phyloP scores from a whole-genome alignment of 352 stramenopile genomes.

The Phytophthora tentaculata region DNA sequence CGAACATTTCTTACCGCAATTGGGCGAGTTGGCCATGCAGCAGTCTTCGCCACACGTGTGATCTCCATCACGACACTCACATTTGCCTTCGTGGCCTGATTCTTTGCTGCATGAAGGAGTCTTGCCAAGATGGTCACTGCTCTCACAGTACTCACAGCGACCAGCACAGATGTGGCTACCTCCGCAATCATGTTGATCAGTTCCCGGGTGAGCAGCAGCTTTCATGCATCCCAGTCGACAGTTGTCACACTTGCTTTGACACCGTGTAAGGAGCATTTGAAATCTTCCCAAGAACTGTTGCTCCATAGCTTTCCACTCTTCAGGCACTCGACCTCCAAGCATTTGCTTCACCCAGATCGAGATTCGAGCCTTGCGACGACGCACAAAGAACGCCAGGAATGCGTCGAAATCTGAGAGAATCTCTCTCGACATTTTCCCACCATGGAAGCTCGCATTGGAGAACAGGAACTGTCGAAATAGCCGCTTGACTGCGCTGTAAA shows the following conservation, averaged over 20 bases:
- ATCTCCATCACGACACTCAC: conserved; percentile 64
- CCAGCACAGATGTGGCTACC: conserved; percentile 53
- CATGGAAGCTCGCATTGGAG: conserved; percentile 1
- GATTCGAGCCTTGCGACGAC: conserved; percentile 59
- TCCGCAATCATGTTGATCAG: conserved; percentile 52
- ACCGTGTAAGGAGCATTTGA: conserved; percentile 62
- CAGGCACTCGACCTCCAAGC: conserved; percentile 44
- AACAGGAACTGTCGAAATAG: conserved; percentile 45
- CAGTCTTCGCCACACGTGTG: conserved; percentile 70
- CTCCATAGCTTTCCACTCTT: conserved; percentile 59
- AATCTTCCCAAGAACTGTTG: conserved; percentile 53
- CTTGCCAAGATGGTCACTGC: conserved; percentile 25
- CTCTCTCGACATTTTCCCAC: conserved; percentile 29
- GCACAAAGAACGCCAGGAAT: conserved; percentile 65
- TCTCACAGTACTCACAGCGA: conserved; percentile 61
- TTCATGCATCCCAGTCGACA: conserved; percentile 78
- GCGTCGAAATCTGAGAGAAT: conserved; percentile 56
- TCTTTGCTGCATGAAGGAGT: conserved; percentile 54
- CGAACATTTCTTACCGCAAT: conserved; percentile 59
- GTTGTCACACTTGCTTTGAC: conserved; percentile 53
- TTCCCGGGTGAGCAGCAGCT: conserved; percentile 39
- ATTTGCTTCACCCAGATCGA: conserved; percentile 46
- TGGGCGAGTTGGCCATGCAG: conserved; percentile 45
- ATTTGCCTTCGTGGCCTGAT: conserved; percentile 69
- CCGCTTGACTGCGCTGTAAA: conserved; percentile 33